phyloP scores from a whole-genome alignment of 768 basidiomycete species.

The Astraeus odoratus region DNA sequence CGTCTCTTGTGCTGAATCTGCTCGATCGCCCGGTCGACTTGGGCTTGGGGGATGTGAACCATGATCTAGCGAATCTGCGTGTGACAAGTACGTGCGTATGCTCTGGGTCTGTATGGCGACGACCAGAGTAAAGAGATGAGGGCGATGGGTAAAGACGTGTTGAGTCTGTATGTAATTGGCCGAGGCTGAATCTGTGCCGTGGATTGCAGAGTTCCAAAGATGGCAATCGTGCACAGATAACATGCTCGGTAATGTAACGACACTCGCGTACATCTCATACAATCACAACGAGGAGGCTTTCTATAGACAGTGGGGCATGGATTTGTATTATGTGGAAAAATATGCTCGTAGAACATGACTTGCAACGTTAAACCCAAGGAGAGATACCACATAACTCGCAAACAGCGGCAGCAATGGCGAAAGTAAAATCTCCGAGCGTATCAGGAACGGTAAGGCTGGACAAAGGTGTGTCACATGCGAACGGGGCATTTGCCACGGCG shows the following conservation, averaged over 20 bases:
- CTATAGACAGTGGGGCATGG: not conserved
- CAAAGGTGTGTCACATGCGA: slow-evolving; percentile 7
- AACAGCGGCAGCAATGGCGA: slow-evolving; percentile 85
- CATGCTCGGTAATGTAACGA: too few species aligned
- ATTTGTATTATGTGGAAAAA: slow-evolving; percentile 46
- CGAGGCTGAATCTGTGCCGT: not conserved
- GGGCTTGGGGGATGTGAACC: slow-evolving; percentile 28
- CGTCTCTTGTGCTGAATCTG: slow-evolving; percentile 37
- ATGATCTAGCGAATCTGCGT: slow-evolving; percentile 15
- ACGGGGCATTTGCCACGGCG: not conserved
- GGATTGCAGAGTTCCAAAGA: slow-evolving; percentile 25
- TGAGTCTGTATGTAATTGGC: slow-evolving; percentile 13
- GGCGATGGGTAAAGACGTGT: not conserved
- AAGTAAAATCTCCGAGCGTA: slow-evolving; percentile 85
- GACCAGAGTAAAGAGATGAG: slow-evolving; percentile 6
- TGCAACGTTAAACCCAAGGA: slow-evolving; percentile 89
- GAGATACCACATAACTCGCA: slow-evolving; percentile 74
- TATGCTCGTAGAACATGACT: slow-evolving; percentile 74
- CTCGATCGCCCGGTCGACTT: slow-evolving; percentile 29
- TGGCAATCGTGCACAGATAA: not conserved
- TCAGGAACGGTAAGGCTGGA: slow-evolving; percentile 87
- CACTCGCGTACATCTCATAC: not conserved
- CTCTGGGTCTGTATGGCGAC: slow-evolving; percentile 5
- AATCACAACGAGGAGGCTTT: not conserved
- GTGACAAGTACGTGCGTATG: slow-evolving; percentile 3